Evolutionary conservation across 148 eudicot species (phyloP), one percentile per base, ranked within the genome.

Genomic region (Gaultheria prostrata): DNA sequence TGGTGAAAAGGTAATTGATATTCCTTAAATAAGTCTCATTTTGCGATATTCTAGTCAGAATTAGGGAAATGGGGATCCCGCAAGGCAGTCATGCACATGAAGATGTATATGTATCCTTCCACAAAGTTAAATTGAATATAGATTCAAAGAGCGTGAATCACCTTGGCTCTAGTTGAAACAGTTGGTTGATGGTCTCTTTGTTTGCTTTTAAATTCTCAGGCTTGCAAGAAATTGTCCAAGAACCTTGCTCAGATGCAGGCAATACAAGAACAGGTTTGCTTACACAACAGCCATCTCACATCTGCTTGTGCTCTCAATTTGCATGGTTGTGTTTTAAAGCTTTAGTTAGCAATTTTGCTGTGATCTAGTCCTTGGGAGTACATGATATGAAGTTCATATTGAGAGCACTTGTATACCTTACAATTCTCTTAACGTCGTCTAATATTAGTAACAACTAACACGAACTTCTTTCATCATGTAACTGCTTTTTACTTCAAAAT

Each of bases 241-340:
- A 92, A 87, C 84, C 87, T 88, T 77, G 77, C 87, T 83, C 95
- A 87, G 91, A 90, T 92, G 94, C 94, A 92, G 82, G 86, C 90
- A 49, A 80, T 92, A 85, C 99, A 92, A 87, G 99, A 94, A 83
- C 97, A 96, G 98, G 99, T 96, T 81, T 82, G 85, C 26, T 71
- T 56, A 26, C 76, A 45, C 77, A 67, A 50, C 59, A 14, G 67
- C 35, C 28, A 49, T 82, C n/a, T n/a, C n/a, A n/a, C n/a, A n/a
- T n/a, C 61, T 82, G 77, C 71, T 35, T 67, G 46, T 48, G 28
- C 80, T 71, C 79, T 76, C 49, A 56, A 51, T 26, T 69, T 51
- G 48, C 35, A 43, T 33, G n/a, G 48, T 28, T 18, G 18, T 32
- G 69, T 33, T 65, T 56, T 59, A 30, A 8, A 70, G 53, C 51